A percentile compares a stretch with the other conserved stretches of the same genome.
phyloP scores from a whole-genome alignment of 2,329 filamentous ascomycete species.

The Pseudocercospora eumusae region DNA sequence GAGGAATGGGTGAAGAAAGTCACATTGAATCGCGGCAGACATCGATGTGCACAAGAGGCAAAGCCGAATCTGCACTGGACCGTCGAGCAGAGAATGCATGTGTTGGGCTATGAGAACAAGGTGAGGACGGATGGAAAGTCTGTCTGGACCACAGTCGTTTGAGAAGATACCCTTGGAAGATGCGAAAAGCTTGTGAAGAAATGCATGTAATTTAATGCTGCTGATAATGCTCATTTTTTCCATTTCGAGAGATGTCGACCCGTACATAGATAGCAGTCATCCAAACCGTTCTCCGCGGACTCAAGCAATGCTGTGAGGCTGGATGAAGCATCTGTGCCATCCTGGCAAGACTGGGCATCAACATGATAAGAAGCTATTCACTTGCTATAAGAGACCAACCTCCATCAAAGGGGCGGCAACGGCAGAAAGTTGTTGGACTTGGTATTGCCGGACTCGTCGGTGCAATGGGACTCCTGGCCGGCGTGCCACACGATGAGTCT shows the following conservation, averaged over 20 bases:
- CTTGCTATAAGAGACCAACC: no score
- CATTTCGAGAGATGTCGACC: background rate
- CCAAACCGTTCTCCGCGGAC: no score
- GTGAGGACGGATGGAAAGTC: slow-evolving; percentile 37
- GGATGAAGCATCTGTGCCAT: no score
- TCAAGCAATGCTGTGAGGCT: no score
- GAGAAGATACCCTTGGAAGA: background rate
- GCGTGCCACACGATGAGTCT: slow-evolving; percentile 11
- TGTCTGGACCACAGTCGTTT: slow-evolving; percentile 40
- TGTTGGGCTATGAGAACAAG: slow-evolving; percentile 42
- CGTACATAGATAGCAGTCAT: no score
- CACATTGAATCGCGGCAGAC: slow-evolving; percentile 44
- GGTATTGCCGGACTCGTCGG: no score
- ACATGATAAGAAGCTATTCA: no score
- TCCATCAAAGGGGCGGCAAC: no score
- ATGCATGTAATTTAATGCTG: background rate
- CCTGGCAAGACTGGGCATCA: no score
- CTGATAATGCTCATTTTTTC: background rate
- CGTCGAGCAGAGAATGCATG: slow-evolving; percentile 42
- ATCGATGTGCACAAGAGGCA: slow-evolving; percentile 42
- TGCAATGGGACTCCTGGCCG: background rate
- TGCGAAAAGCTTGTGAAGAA: background rate
- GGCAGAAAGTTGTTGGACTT: no score
- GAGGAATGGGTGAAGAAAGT: slow-evolving; percentile 45
- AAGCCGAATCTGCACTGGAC: slow-evolving; percentile 50